phyloP scores from a whole-genome alignment of 164 flowering plant species.

The Umbellularia californica region DNA sequence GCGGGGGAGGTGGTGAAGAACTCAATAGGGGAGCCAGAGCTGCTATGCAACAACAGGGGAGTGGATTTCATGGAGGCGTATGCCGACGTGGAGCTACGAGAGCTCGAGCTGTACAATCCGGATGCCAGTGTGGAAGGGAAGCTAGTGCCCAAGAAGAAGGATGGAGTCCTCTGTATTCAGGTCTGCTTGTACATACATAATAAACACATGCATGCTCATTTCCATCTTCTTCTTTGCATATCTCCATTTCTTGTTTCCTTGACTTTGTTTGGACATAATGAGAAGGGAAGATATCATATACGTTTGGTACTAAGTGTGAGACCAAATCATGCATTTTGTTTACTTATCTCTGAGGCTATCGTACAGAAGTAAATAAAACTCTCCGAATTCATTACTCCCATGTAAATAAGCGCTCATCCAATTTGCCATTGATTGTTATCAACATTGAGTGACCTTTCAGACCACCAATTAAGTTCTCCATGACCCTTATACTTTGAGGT shows the following conservation, averaged over 20 bases:
- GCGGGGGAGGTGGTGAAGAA: constrained; percentile 31
- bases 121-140: constrained; percentile 39
- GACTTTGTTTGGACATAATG: background rate
- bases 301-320: too few relatives aligned
- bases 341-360: too few relatives aligned
- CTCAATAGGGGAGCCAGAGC: constrained; percentile 32
- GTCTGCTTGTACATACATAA: constrained; percentile 7
- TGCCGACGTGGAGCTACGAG: constrained; percentile 29
- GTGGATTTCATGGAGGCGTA: constrained; percentile 38
- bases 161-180: constrained; percentile 40
- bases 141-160: constrained; percentile 35
- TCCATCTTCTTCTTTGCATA: background rate
- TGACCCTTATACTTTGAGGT: too few relatives aligned
- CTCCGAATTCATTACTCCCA: too few relatives aligned
- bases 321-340: too few relatives aligned
- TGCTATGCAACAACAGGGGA: constrained; percentile 43
- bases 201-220: background rate
- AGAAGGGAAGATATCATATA: too few relatives aligned
- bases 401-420: too few relatives aligned
- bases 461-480: too few relatives aligned
- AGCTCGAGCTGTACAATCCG: constrained; percentile 34
- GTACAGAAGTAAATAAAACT: too few relatives aligned
- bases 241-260: too few relatives aligned
- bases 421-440: too few relatives aligned
- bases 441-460: too few relatives aligned